Evolutionary conservation across 2,329 filamentous ascomycete genomes (phyloP).

Genomic region (Amauroascus verrucosus): DNA sequence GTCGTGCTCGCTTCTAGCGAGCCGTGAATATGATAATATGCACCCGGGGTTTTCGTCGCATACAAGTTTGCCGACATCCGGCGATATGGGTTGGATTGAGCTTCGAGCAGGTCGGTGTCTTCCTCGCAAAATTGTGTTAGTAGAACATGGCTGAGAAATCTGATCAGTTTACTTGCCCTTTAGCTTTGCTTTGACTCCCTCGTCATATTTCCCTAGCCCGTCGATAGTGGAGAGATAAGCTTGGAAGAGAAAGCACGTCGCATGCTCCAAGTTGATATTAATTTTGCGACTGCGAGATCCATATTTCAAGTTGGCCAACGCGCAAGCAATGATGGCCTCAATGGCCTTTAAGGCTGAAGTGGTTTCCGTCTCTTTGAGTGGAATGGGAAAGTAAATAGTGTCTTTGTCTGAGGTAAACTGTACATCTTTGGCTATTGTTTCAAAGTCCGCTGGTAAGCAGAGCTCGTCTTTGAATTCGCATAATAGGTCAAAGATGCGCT

Average conservation of each 20-base stretch:
- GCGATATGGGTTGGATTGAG: constrained; percentile 61
- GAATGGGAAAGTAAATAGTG: constrained; percentile 35
- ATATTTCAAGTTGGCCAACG: constrained; percentile 47
- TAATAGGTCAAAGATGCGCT: constrained; percentile 30
- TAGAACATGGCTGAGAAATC: neutral
- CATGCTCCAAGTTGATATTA: constrained; percentile 30
- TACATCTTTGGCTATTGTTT: constrained; percentile 26
- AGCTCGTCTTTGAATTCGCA: constrained; percentile 29
- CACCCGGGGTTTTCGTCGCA: constrained; percentile 52
- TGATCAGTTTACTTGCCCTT: constrained; percentile 24
- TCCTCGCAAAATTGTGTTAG: constrained; percentile 15
- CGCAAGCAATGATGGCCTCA: constrained; percentile 50
- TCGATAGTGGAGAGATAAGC: constrained; percentile 35
- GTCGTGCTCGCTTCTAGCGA: constrained; percentile 62
- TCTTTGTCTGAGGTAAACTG: constrained; percentile 30
- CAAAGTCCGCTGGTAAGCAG: constrained; percentile 26
- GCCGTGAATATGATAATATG: constrained; percentile 67
- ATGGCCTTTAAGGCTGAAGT: constrained; percentile 49
- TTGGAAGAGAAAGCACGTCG: constrained; percentile 34
- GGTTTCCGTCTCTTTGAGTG: constrained; percentile 46
- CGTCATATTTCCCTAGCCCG: constrained; percentile 31
- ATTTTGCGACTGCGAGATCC: constrained; percentile 31
- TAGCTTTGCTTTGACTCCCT: constrained; percentile 29
- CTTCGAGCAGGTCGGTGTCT: constrained; percentile 63
- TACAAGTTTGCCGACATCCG: constrained; percentile 65